phyloP scores from a whole-genome alignment of 148 eudicot species.

The Vaccinium corymbosum region DNA sequence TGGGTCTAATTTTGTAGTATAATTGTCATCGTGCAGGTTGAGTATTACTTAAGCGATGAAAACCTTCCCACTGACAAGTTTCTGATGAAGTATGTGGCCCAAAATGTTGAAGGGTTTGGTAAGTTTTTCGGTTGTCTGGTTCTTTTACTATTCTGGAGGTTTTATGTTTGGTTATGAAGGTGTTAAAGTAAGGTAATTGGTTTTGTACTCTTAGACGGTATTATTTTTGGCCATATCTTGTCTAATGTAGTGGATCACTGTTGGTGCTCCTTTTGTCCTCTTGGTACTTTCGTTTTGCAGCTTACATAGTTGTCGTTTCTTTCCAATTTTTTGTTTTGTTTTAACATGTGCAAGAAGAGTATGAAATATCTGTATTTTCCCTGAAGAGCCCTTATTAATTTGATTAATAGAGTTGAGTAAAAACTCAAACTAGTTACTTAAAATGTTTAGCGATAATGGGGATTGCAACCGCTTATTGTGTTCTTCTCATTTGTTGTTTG shows the following conservation, averaged over 20 bases:
- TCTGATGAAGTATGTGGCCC: conserved; percentile 61
- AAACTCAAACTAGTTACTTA: background rate
- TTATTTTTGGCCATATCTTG: background rate
- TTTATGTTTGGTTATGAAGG: background rate
- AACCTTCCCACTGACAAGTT: conserved; percentile 76
- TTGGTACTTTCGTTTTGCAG: background rate
- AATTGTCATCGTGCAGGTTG: conserved; percentile 57
- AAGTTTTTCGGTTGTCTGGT: conserved; percentile 19
- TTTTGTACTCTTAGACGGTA: background rate
- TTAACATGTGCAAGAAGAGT: background rate
- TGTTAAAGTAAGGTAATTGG: background rate
- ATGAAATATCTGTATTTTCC: background rate
- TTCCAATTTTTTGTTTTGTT: background rate
- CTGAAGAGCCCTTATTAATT: background rate
- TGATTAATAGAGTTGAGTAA: background rate
- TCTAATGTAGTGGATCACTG: background rate
- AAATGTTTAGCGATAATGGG: background rate
- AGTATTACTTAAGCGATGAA: conserved; percentile 88
- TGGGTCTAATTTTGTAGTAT: background rate
- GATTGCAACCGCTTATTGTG: background rate
- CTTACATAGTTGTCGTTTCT: background rate
- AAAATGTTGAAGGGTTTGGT: conserved; percentile 70
- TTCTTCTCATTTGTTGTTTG: background rate
- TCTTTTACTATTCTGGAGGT: background rate
- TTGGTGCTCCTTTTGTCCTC: background rate